phyloP scores from a whole-genome alignment of 2,329 filamentous ascomycete genomes.

The Thielaviopsis euricoi region DNA sequence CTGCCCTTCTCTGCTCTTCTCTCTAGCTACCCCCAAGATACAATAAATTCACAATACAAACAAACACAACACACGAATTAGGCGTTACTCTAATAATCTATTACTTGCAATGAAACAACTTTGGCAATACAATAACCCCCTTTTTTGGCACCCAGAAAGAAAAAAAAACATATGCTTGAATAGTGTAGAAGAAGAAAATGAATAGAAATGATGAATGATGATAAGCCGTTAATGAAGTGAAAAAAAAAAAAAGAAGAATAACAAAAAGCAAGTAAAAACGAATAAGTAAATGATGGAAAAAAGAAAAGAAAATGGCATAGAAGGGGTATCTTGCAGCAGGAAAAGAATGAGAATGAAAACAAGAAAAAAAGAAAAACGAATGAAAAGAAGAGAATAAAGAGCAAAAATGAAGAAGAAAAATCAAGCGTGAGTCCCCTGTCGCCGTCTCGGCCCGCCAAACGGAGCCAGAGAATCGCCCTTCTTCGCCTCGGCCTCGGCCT shows the following conservation, averaged over 20 bases:
- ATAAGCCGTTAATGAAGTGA: background rate
- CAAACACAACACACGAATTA: background rate
- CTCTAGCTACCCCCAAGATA: background rate
- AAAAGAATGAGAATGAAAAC: slow-evolving; percentile 1
- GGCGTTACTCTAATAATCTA: background rate
- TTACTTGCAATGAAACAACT: background rate
- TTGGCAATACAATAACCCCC: no score
- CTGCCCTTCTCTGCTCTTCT: background rate
- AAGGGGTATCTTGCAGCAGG: background rate
- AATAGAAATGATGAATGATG: background rate
- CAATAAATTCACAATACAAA: background rate
- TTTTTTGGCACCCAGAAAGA: background rate
- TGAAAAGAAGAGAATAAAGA: slow-evolving; percentile 3
- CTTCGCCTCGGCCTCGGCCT: slow-evolving; percentile 11
- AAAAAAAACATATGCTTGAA: background rate
- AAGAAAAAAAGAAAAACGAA: slow-evolving; percentile 10
- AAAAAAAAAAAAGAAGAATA: no score
- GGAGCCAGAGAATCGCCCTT: background rate
- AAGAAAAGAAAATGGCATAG: slow-evolving; percentile 11
- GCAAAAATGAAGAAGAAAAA: slow-evolving; percentile 11
- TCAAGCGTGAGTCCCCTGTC: slow-evolving; percentile 14
- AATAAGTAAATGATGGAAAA: slow-evolving; percentile 4
- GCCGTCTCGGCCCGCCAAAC: slow-evolving; percentile 12
- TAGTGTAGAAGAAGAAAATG: background rate
- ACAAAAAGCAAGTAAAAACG: no score